phyloP scores from a whole-genome alignment of 257 asterid species.

The Anisodus acutangulus region DNA sequence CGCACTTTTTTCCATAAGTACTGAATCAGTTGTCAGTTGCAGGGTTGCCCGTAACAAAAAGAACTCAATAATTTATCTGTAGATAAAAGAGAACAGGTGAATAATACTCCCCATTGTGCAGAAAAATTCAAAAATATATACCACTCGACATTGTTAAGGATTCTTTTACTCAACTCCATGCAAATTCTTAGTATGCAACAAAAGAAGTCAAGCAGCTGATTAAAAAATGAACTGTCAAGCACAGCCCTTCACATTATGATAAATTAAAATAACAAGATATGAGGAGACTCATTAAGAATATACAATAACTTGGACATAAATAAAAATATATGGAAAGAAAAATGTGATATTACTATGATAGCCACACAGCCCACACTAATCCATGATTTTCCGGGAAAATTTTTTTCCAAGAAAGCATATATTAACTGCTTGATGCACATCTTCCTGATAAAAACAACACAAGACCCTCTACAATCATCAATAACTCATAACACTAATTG shows the following conservation, averaged over 20 bases:
- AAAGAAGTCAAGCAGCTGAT: not conserved
- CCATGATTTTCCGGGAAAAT: not conserved
- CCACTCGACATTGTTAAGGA: not conserved
- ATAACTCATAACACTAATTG: not conserved
- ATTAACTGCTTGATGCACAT: conserved; percentile 8
- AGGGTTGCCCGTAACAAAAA: not conserved
- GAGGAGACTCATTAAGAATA: not conserved
- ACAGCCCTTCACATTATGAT: not conserved
- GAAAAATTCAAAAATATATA: not conserved
- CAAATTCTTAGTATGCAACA: not conserved
- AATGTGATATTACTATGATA: not conserved
- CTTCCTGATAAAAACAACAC: conserved; percentile 8
- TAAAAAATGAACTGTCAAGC: not conserved
- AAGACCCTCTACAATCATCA: not conserved
- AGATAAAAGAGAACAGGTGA: conserved; percentile 3
- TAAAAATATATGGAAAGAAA: not conserved
- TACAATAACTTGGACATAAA: conserved; percentile 12
- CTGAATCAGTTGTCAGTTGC: conserved; percentile 7
- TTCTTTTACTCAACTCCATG: conserved; percentile 4
- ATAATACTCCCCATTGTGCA: not conserved
- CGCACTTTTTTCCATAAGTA: not conserved
- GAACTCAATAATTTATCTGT: not conserved
- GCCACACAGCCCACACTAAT: not conserved
- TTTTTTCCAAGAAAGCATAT: conserved; percentile 19
- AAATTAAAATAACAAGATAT: not conserved